These are phyloP conservation scores for Sporisorium iseilematis-ciliati DNA, from an alignment of 1,284 basidiomycete species.

Conservation along the genomic window DNA sequence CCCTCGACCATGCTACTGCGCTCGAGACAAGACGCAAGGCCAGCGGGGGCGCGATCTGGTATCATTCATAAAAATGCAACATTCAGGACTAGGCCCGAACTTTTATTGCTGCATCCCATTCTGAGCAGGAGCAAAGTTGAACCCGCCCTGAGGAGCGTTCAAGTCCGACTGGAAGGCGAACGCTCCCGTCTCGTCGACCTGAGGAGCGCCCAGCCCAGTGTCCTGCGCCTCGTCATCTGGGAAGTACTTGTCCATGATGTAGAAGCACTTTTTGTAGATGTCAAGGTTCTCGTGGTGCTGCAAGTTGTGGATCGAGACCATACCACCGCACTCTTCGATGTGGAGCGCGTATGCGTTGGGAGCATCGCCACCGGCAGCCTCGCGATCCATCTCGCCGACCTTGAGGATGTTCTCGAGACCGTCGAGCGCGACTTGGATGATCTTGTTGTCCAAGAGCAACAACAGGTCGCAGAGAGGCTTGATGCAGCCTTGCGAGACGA, in stretches of 20 bases:
- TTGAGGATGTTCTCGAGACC: constrained; percentile 99
- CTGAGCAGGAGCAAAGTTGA: constrained; percentile 62
- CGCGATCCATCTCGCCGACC: constrained; percentile 96
- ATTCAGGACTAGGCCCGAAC: neutral
- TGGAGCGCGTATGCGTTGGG: constrained; percentile 93
- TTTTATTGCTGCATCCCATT: constrained; percentile 62
- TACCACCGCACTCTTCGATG: constrained; percentile 96
- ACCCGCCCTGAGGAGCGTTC: constrained; percentile 66
- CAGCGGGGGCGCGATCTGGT: constrained; percentile 13
- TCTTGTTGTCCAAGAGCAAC: constrained; percentile 99
- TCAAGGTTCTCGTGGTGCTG: constrained; percentile 99
- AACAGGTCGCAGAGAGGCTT: constrained; percentile 97
- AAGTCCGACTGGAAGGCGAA: constrained; percentile 79
- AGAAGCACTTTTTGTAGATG: constrained; percentile 99
- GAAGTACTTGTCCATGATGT: constrained; percentile 76
- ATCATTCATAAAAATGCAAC: constrained; percentile 13
- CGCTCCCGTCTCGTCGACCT: constrained; percentile 83
- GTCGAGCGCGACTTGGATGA: constrained; percentile 97
- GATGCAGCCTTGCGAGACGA: constrained; percentile 97
- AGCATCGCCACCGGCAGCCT: constrained; percentile 82
- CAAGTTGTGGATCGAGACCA: constrained; percentile 95
- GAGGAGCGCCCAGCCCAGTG: constrained; percentile 81
- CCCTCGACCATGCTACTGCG: neutral
- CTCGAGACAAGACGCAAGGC: neutral
- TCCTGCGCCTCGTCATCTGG: constrained; percentile 72